Evolutionary conservation across 805 yeast species (phyloP), one percentile per base, ranked within the genome.

Genomic region (Candida tammaniensis): DNA sequence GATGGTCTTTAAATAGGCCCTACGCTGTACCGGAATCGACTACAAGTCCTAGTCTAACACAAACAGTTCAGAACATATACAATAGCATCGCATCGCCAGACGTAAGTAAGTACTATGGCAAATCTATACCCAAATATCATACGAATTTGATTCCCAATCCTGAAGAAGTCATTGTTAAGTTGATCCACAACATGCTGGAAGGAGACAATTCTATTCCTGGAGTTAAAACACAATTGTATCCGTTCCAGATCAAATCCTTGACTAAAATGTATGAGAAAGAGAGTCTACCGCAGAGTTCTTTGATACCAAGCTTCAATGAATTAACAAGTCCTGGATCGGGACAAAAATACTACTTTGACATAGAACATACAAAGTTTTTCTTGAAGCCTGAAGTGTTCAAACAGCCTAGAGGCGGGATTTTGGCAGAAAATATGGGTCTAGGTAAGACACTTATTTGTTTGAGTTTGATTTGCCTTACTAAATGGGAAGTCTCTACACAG

Each of bases 391-490:
- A 64, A 14, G 47, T 53, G 3, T 76, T 66, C 43, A 46, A 46
- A 10, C 58, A 77, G 2, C 78, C 84, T 0, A 58, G 72, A 43
- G 84, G 84, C 13, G 85, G 84, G 0, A 75, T 78, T 4, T 51
- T 78, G 11, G 83, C 83, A 1, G 85, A 78, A 38, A 78, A 77
- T 65, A 78, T 78, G 84, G 85, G 85, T 1, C 57, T 78, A 24
- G 85, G 85, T 0, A 78, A 78, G 48, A 78, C 85, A 0, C 65
- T 77, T 31, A 78, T 78, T 4, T 76, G 82, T 44, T 54, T 79
- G 17, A 74, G 80, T 3, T 56, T 78, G 31, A 66, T 82, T 0
- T 72, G 82, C 42, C 46, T 72, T 6, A 71, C 87, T 0, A 76
- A 72, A 42, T 57, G 53, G 45, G 82, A 81, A 31, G 48, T 70